Base-by-base conservation (phyloP, 495 filamentous ascomycete species). In the Elasticomyces elasticus region DNA sequence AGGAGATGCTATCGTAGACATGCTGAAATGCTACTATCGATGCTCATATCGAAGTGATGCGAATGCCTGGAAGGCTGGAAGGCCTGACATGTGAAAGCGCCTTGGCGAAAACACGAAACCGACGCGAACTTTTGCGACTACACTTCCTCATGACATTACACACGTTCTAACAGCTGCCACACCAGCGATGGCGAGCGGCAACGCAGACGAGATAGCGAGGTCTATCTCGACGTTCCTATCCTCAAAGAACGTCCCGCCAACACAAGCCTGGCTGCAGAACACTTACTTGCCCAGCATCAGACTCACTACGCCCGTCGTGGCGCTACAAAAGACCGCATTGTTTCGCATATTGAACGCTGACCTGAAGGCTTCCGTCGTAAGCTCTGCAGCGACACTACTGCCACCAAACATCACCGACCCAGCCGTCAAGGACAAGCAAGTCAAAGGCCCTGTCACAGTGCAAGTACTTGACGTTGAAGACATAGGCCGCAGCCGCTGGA, bases 391-490 rank as follows among this genome's bases (percentile, higher is more conserved):
- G 2, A 38, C 68, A 17, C 10, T 75, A 15, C 75, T 94, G 19
- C 86, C 89, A 0, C 30, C 70, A 11, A 71, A 82, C 42, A 66
- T 83, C 11, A 69, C 69, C 51, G 70, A 79, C 55, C 71, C 74
- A 0, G 66, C 69, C 2, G 63, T 78, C 3, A 73, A 76, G 55
- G 77, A 87, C 52, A 67, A 74, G 13, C 67, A 66, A 0, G 68
- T 94, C 0, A 33, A 68, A 0, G 74, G 74, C 0, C 74, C 87
- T 19, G 74, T 90, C 6, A 74, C 81, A 0, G 82, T 92, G 5
- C 92, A 98, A 65, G 79, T 96, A 0, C 67, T 94, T 0, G 87
- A 87, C 43, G 76, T 96, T 17, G 85, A 90, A 62, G 89, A 95
- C 62, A 73, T 97, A 37, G 76, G 81, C 13, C 76, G 76, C 13